phyloP scores from a whole-genome alignment of 352 stramenopile genomes.

The Aphanomyces euteiches region DNA sequence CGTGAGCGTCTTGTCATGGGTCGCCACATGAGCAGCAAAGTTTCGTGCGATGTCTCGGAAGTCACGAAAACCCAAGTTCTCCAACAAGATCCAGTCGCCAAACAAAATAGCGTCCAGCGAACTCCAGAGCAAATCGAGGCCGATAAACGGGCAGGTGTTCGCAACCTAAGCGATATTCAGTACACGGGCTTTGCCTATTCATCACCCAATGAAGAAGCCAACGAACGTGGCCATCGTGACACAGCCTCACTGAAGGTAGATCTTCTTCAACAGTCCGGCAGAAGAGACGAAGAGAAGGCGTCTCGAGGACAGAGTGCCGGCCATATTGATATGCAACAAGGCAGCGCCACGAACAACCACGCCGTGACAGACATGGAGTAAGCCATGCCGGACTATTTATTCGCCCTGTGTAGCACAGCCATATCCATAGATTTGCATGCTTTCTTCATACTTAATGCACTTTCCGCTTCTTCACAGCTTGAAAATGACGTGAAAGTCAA shows the following conservation, averaged over 20 bases:
- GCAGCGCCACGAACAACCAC: background rate
- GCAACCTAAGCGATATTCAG: conserved; percentile 1
- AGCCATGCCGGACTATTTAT: background rate
- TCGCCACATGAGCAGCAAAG: conserved; percentile 1
- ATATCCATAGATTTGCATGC: background rate
- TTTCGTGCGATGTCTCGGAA: conserved; percentile 10
- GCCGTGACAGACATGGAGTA: background rate
- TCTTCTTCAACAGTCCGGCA: background rate
- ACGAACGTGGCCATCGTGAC: background rate
- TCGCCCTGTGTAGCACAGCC: background rate
- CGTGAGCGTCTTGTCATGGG: conserved; percentile 41
- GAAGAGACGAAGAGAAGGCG: background rate
- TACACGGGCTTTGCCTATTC: conserved; percentile 24
- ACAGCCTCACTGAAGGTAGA: conserved; percentile 22
- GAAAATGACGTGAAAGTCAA: background rate
- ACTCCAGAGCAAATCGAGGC: conserved; percentile 8
- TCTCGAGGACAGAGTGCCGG: background rate
- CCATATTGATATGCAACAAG: background rate
- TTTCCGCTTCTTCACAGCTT: background rate
- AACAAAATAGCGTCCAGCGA: background rate
- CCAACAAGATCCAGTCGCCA: background rate
- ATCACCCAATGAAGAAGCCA: background rate
- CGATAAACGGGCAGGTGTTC: conserved; percentile 16
- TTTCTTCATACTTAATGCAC: background rate
- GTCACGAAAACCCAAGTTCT: background rate